Percentiles rank a stretch among this genome's conserved stretches.
Conservation (phyloP, 208 protist genomes). For the Leishmania arabica region DNA sequence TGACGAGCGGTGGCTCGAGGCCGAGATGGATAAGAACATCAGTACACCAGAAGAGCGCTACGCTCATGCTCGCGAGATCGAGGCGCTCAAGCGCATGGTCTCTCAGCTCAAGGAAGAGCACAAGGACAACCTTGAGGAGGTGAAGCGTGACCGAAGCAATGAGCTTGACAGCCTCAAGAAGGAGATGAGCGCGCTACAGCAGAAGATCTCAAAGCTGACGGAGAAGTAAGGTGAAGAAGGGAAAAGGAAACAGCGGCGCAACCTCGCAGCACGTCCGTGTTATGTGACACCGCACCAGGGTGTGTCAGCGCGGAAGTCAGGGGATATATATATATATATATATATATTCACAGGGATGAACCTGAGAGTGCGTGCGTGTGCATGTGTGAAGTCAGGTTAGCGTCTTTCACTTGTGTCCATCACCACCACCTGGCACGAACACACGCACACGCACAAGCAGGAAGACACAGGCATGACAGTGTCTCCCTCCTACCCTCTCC, state of each 20-base stretch:
- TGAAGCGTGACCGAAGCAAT: slow-evolving; percentile 37
- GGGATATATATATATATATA: neutral
- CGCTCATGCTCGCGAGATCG: slow-evolving; percentile 60
- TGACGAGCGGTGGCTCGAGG: slow-evolving; percentile 86
- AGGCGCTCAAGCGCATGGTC: slow-evolving; percentile 61
- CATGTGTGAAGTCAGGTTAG: neutral
- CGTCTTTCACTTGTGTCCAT: neutral
- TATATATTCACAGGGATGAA: neutral
- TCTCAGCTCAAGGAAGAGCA: slow-evolving; percentile 51
- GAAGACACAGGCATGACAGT: neutral
- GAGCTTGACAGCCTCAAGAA: slow-evolving; percentile 56
- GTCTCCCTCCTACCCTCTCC: neutral
- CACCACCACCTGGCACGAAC: neutral
- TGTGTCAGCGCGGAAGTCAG: neutral
- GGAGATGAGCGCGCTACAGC: slow-evolving; percentile 48
- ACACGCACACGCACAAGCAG: neutral
- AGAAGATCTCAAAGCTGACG: slow-evolving; percentile 46
- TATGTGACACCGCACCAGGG: neutral
- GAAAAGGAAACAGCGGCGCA: neutral
- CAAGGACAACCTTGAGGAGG: slow-evolving; percentile 45
- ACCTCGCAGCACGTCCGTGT: neutral
- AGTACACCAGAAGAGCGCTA: slow-evolving; percentile 84
- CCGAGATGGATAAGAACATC: slow-evolving; percentile 86
- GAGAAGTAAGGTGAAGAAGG: slow-evolving; percentile 6
- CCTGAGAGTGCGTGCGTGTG: neutral